Conservation (phyloP, 2,329 filamentous ascomycete genomes). For the Plectosphaerella sp. region DNA sequence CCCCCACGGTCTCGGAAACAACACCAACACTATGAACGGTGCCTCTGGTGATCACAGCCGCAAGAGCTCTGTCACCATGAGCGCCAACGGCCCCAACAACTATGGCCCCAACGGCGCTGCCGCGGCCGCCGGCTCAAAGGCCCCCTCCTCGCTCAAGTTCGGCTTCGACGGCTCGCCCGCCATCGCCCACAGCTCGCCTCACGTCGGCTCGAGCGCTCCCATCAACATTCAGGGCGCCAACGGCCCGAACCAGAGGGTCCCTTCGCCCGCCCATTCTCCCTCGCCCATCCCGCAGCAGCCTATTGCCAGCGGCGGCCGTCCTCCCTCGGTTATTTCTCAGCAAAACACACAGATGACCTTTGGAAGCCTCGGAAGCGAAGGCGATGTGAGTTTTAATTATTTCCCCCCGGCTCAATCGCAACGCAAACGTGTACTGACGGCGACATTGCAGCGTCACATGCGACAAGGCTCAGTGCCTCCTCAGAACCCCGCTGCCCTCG, state of each 20-base stretch:
- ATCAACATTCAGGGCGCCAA: constrained; percentile 59
- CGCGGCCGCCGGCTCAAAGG: constrained; percentile 52
- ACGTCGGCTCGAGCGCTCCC: constrained; percentile 45
- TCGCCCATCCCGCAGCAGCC: constrained; percentile 92
- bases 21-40: constrained; percentile 59
- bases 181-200: constrained; percentile 63
- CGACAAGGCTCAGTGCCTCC: constrained; percentile 57
- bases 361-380: constrained; percentile 77
- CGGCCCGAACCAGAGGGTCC: constrained; percentile 63
- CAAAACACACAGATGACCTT: constrained; percentile 69
- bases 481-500: constrained; percentile 56
- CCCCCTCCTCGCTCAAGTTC: constrained; percentile 61
- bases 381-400: constrained; percentile 60
- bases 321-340: constrained; percentile 69
- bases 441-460: constrained; percentile 55
- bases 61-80: constrained; percentile 90
- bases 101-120: constrained; percentile 72
- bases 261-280: constrained; percentile 82
- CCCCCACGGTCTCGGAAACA: constrained; percentile 48
- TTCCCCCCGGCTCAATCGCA: background rate
- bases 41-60: constrained; percentile 67
- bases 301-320: constrained; percentile 77
- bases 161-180: constrained; percentile 70
- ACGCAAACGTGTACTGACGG: constrained; percentile 8
- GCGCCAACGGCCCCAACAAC: constrained; percentile 71